Evolutionary conservation across 352 stramenopile species (phyloP).

Genomic region (Stephanocyclus meneghinianus): DNA sequence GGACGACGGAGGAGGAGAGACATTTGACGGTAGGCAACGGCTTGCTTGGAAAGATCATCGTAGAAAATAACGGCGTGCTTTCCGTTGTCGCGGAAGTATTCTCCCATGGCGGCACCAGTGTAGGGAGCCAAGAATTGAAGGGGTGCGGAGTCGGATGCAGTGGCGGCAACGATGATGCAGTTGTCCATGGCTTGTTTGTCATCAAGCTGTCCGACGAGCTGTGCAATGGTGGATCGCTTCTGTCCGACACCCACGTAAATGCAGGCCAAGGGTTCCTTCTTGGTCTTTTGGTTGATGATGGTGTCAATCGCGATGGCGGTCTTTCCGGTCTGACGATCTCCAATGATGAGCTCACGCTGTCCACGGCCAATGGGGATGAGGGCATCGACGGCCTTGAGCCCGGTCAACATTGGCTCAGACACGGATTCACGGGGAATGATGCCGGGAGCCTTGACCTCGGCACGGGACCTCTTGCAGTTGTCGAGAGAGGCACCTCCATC

Average conservation of each 20-base stretch:
- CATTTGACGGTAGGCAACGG: slow-evolving; percentile 89
- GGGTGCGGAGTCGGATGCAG: slow-evolving; percentile 88
- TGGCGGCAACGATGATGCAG: slow-evolving; percentile 89
- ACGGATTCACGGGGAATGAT: slow-evolving; percentile 90
- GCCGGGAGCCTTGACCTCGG: slow-evolving; percentile 88
- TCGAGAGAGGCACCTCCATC: slow-evolving; percentile 82
- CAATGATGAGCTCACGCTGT: slow-evolving; percentile 91
- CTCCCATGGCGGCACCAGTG: slow-evolving; percentile 88
- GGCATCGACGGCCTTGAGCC: slow-evolving; percentile 90
- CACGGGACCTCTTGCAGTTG: slow-evolving; percentile 83
- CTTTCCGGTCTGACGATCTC: slow-evolving; percentile 91
- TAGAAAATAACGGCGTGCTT: slow-evolving; percentile 92
- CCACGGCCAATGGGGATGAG: slow-evolving; percentile 90
- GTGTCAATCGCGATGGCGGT: slow-evolving; percentile 91
- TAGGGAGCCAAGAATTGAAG: slow-evolving; percentile 91
- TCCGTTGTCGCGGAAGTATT: slow-evolving; percentile 90
- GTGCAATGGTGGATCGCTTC: slow-evolving; percentile 90
- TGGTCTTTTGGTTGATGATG: slow-evolving; percentile 92
- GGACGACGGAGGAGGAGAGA: slow-evolving; percentile 89
- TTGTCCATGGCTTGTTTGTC: slow-evolving; percentile 87
- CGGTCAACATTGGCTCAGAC: slow-evolving; percentile 89
- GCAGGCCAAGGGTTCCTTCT: slow-evolving; percentile 86
- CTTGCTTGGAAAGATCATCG: slow-evolving; percentile 91
- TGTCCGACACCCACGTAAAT: slow-evolving; percentile 91
- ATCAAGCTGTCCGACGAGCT: slow-evolving; percentile 88